Conservation (phyloP, 768 basidiomycete genomes). For the button mushroom (Agaricus bisporus) region DNA sequence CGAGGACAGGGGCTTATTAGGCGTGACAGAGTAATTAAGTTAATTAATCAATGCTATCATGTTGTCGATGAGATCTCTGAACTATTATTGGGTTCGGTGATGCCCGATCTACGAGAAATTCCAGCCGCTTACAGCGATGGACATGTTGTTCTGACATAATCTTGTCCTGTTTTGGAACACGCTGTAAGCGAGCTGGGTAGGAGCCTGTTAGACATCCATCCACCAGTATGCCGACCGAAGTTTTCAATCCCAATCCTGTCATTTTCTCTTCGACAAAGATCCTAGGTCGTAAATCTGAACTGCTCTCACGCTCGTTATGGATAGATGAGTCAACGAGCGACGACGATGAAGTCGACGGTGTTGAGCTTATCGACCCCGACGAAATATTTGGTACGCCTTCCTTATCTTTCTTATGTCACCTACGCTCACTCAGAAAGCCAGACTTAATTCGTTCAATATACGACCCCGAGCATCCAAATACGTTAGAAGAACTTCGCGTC, state of each 20-base stretch:
- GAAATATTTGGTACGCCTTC: slow-evolving; percentile 79
- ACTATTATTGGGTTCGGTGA: too few relatives aligned
- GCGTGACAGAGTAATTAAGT: too few relatives aligned
- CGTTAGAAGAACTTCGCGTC: slow-evolving; percentile 91
- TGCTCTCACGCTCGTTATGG: slow-evolving; percentile 54
- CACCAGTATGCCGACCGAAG: slow-evolving; percentile 42
- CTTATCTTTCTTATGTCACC: neutral
- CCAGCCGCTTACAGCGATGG: too few relatives aligned
- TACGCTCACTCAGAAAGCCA: slow-evolving; percentile 22
- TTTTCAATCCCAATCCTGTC: slow-evolving; percentile 89
- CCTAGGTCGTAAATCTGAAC: slow-evolving; percentile 34
- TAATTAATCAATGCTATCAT: too few relatives aligned
- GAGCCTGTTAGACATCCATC: too few relatives aligned
- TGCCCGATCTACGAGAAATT: too few relatives aligned
- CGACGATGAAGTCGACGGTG: slow-evolving; percentile 47
- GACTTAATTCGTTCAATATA: slow-evolving; percentile 89
- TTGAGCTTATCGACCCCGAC: slow-evolving; percentile 79
- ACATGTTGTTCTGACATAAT: too few relatives aligned
- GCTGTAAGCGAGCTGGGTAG: too few relatives aligned
- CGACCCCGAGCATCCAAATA: slow-evolving; percentile 93
- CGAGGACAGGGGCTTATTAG: too few relatives aligned
- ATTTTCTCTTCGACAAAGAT: slow-evolving; percentile 58
- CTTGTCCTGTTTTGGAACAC: too few relatives aligned
- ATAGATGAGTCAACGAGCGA: slow-evolving; percentile 36
- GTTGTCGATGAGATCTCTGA: too few relatives aligned